Percentiles rank a stretch among this genome's conserved stretches.
phyloP scores from a whole-genome alignment of 23 red algal species.

The Gracilaria vermiculophylla region DNA sequence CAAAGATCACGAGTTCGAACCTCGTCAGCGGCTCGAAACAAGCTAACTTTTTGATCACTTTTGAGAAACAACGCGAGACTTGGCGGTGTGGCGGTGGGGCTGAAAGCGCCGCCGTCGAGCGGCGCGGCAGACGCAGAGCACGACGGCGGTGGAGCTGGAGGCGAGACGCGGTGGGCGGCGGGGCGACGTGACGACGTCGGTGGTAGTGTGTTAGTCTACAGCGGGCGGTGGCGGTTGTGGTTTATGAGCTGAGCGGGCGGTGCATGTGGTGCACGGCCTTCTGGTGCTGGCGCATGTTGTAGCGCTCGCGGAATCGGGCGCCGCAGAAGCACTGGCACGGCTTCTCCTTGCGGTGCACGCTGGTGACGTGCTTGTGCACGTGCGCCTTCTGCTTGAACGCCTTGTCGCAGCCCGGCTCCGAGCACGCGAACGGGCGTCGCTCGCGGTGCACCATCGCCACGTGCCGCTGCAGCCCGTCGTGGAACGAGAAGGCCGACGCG shows the following conservation, averaged over 20 bases:
- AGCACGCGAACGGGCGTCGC: constrained; percentile 52
- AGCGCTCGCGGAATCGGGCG: constrained; percentile 59
- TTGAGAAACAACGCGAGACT: too few species aligned
- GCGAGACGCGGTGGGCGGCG: too few species aligned
- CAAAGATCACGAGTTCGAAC: constrained; percentile 45
- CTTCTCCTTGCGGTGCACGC: constrained; percentile 65
- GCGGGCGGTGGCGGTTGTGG: too few species aligned
- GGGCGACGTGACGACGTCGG: too few species aligned
- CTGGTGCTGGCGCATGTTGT: constrained; percentile 67
- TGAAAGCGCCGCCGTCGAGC: too few species aligned
- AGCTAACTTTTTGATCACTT: too few species aligned
- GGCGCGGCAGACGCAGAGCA: too few species aligned
- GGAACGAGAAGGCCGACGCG: constrained; percentile 54
- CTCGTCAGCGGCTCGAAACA: constrained; percentile 26
- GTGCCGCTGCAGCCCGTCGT: constrained; percentile 69
- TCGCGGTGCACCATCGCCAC: constrained; percentile 67
- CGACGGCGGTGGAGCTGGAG: too few species aligned
- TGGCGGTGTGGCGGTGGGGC: too few species aligned
- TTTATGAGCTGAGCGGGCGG: not conserved
- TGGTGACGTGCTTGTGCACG: constrained; percentile 54
- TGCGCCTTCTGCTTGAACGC: constrained; percentile 82
- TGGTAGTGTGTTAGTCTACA: too few species aligned
- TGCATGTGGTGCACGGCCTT: constrained; percentile 62
- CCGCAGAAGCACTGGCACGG: constrained; percentile 73
- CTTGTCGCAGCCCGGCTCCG: constrained; percentile 61